Base-by-base conservation (phyloP, 2,329 filamentous ascomycete species). In the Ophiostoma populinum region DNA sequence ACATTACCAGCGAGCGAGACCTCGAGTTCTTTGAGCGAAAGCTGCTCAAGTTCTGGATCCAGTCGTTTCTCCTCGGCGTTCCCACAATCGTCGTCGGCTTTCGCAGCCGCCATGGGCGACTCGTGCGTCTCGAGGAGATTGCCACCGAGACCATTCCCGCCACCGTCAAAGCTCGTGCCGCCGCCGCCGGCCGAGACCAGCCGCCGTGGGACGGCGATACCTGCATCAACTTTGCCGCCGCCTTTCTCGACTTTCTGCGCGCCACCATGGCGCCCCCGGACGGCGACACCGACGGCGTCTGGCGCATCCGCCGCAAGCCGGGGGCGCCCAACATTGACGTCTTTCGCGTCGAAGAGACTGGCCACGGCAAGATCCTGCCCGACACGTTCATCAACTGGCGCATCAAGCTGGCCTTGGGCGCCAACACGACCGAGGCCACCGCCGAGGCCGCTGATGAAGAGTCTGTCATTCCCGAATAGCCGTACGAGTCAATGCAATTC, bases 21-120 rank as follows among this genome's bases (percentile, higher is more conserved):
- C 64, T 73, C 49, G 56, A 76, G 15, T 78, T 74, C 42, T 93
- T 87, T 51, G 81, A 94, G 55, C 71, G 80, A 32, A 95, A 95
- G 53, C 66, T 95, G 36, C 70, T 92, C 55, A 92, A 92, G 49
- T 93, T 87, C 57, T 98, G 90, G 90, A 82, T 87, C 11, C 90
- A 95, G 54, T 92, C 81, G 0, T 98, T 93, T 50, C 64, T 98
- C 3, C 74, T 98, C 2, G 87, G 87, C 26, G 86, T 95, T 1
- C 83, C 85, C 1, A 90, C 77, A 45, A 82, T 98, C 44, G 73
- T 94, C 30, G 80, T 98, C 20, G 90, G 90, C 1, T 94, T 90
- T 52, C 75, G 90, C 32, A 75, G 70, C 22, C 70, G 55, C 13
- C 55, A 75, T 37, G 87, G 90, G 7, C 67, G 81, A 35, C 61